phyloP scores from a whole-genome alignment of 2,329 filamentous ascomycete genomes.

The Bipolaris oryzae region DNA sequence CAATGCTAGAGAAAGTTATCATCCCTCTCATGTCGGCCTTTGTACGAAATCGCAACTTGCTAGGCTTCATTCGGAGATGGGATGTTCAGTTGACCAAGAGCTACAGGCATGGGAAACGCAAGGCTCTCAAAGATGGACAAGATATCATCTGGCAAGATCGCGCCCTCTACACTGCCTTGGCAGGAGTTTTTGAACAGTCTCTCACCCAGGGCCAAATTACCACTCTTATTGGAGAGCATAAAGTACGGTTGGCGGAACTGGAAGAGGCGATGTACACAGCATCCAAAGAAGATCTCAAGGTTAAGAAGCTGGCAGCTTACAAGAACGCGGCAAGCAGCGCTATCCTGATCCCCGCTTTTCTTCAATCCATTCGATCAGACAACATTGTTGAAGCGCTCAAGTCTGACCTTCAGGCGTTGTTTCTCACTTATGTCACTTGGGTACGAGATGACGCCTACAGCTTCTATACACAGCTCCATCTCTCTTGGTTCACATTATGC shows the following conservation, averaged over 20 bases:
- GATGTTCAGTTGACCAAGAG: constrained; percentile 38
- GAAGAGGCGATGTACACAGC: constrained; percentile 17
- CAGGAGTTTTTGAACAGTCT: constrained; percentile 36
- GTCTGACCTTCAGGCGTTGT: constrained; percentile 29
- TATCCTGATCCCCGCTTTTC: constrained; percentile 36
- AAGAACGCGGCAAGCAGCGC: constrained; percentile 35
- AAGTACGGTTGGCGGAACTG: constrained; percentile 25
- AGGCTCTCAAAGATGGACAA: constrained; percentile 23
- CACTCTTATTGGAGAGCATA: constrained; percentile 39
- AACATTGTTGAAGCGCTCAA: constrained; percentile 30
- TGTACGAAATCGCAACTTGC: constrained; percentile 41
- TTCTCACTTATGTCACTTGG: constrained; percentile 28
- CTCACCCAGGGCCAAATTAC: constrained; percentile 42
- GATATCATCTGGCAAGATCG: constrained; percentile 41
- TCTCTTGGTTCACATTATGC: constrained; percentile 40
- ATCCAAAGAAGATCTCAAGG: constrained; percentile 19
- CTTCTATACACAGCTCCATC: constrained; percentile 20
- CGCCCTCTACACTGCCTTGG: constrained; percentile 29
- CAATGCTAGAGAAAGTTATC: constrained; percentile 29
- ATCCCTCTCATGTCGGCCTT: constrained; percentile 44
- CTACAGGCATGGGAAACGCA: constrained; percentile 23
- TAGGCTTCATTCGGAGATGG: constrained; percentile 46
- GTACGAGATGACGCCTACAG: constrained; percentile 30
- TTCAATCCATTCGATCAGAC: constrained; percentile 35
- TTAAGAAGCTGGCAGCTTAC: constrained; percentile 29